phyloP scores from a whole-genome alignment of 1,284 basidiomycete species.

The Phylloporus gajari region DNA sequence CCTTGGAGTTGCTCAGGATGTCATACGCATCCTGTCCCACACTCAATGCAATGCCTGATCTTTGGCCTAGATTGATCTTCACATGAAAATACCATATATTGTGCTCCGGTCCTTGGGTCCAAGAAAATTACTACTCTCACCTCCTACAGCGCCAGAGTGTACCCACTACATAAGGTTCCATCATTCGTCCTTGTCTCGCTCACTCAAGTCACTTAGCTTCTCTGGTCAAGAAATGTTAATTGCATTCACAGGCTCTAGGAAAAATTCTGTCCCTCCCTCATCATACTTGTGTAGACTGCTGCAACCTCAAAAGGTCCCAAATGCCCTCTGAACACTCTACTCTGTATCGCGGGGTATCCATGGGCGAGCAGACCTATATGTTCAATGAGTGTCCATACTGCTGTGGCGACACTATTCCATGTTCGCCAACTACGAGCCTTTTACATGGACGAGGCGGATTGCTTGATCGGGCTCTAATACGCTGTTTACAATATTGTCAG shows the following conservation, averaged over 20 bases:
- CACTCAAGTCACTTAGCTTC: slow-evolving; percentile 62
- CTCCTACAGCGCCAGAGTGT: slow-evolving; percentile 97
- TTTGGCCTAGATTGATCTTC: slow-evolving; percentile 59
- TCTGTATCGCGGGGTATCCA: slow-evolving; percentile 98
- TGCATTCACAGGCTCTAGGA: slow-evolving; percentile 92
- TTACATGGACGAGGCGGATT: slow-evolving; percentile 98
- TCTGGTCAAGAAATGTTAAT: slow-evolving; percentile 95
- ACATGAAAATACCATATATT: slow-evolving; percentile 96
- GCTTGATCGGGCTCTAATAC: slow-evolving; percentile 99
- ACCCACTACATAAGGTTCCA: slow-evolving; percentile 82
- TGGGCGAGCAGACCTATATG: slow-evolving; percentile 94
- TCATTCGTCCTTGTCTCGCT: slow-evolving; percentile 8
- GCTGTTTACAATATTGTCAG: slow-evolving; percentile 99
- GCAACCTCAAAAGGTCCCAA: slow-evolving; percentile 81
- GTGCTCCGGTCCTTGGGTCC: slow-evolving; percentile 83
- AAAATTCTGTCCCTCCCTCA: slow-evolving; percentile 93
- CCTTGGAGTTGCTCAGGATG: slow-evolving; percentile 87
- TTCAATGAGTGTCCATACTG: slow-evolving; percentile 95
- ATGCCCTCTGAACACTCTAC: slow-evolving; percentile 85
- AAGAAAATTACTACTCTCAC: slow-evolving; percentile 91
- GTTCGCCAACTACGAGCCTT: slow-evolving; percentile 92
- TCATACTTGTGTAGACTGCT: slow-evolving; percentile 91
- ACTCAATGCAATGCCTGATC: slow-evolving; percentile 15
- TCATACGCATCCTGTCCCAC: slow-evolving; percentile 60
- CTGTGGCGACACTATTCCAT: slow-evolving; percentile 97